Conservation (phyloP, 2,329 filamentous ascomycete species). For the Pseudogymnoascus sp. region DNA sequence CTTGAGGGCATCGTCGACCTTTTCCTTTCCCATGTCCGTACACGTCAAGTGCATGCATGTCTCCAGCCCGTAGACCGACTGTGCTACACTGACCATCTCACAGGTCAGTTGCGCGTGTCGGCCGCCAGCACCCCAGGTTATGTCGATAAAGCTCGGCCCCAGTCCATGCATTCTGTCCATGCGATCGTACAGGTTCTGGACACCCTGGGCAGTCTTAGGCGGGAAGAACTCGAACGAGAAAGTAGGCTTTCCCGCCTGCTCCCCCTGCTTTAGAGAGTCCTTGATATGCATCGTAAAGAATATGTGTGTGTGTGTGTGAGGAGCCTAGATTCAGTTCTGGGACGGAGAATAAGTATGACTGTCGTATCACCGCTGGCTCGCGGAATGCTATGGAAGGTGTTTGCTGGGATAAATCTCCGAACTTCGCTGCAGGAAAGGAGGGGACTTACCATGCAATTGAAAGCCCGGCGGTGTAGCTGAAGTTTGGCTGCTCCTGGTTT, state of each 20-base stretch:
- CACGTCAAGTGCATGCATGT: conserved; percentile 99
- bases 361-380: not conserved
- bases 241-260: conserved; percentile 69
- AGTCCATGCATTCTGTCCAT: conserved; percentile 98
- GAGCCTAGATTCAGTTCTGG: conserved; percentile 6
- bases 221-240: conserved; percentile 99
- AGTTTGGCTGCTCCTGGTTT: conserved; percentile 21
- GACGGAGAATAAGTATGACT: not conserved
- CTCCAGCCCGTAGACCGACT: conserved; percentile 90
- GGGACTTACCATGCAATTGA: conserved; percentile 14
- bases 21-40: conserved; percentile 91
- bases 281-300: conserved; percentile 78
- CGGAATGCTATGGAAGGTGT: conserved; percentile 1
- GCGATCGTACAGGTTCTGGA: conserved; percentile 97
- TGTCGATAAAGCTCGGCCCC: conserved; percentile 91
- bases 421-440: conserved; percentile 11
- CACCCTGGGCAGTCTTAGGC: conserved; percentile 92
- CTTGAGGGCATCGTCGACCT: conserved; percentile 79
- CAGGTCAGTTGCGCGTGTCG: conserved; percentile 84
- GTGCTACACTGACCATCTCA: conserved; percentile 95
- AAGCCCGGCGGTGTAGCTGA: conserved; percentile 14
- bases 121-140: conserved; percentile 96
- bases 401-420: conserved; percentile 2
- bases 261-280: conserved; percentile 76
- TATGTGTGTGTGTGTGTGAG: not conserved